Base-by-base conservation (phyloP, 2,329 filamentous ascomycete genomes). In the Colletotrichum tofieldiae region DNA sequence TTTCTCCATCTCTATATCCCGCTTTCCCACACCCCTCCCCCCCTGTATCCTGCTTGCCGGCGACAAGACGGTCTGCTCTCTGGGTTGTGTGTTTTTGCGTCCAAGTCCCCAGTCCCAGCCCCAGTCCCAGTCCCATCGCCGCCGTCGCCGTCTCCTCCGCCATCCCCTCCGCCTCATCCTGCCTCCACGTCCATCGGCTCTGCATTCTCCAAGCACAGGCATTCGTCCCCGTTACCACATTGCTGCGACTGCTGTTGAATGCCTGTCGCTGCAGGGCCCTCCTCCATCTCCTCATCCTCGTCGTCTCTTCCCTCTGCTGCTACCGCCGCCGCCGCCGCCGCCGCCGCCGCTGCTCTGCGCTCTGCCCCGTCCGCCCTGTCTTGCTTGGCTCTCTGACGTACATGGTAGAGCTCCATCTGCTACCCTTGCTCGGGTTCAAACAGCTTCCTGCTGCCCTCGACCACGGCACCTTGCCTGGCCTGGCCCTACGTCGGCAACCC, bases 371-470 rank as follows among this genome's bases (percentile, higher is more conserved):
- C 68, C 68, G 68, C 68, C 68, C 64, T 61, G 68, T 67, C 68
- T 56, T 67, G 43, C 68, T 67, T 71, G 63, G 68, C 63, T 56
- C 68, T 67, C 56, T 58, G 67, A 71, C 68, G 55, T 62, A 67
- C 68, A 71, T 67, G 68, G 68, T 67, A 71, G 68, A 71, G 68
- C 68, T 71, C 62, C 68, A 71, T 67, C 49, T 67, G 41, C 68
- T 67, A 71, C 68, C 68, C 68, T 71, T 58, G 68, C 51, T 67
- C 64, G 64, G 63, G 47, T 62, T 71, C 68, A 71, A 71, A 71
- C 68, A 71, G 68, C 68, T 71, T 61, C 54, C 67, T 71, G 41
- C 41, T 67, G 47, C n/a, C 56, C 49, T 71, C 64, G 68, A 71
- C 68, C 64, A 58, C 68, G 68, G 68, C 64, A 71, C 68, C 64